Evolutionary conservation across 1,284 basidiomycete genomes (phyloP).

Genomic region (Nidula niveotomentosa): DNA sequence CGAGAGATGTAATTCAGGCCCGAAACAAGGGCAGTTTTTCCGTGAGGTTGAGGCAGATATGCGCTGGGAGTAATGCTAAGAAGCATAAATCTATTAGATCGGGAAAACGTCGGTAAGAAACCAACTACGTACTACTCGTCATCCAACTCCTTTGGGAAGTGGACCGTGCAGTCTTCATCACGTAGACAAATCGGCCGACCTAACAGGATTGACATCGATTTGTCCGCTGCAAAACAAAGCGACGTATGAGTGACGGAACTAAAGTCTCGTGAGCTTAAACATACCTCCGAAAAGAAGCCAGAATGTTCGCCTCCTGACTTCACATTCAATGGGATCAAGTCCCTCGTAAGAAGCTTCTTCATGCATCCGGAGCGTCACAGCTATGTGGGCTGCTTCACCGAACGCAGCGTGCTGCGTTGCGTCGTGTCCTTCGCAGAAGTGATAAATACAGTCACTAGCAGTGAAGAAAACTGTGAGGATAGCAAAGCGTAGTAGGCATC

Average conservation of each 20-base stretch:
- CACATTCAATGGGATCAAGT: conserved; percentile 82
- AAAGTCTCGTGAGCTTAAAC: conserved; percentile 15
- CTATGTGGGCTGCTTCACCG: conserved; percentile 80
- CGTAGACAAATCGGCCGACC: conserved; percentile 79
- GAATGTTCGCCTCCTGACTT: conserved; percentile 79
- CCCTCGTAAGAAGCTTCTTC: conserved; percentile 80
- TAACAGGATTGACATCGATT: conserved; percentile 83
- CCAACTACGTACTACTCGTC: conserved; percentile 73
- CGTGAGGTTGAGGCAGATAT: conserved; percentile 80
- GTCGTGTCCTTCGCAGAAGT: conserved; percentile 85
- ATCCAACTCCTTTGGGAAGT: conserved; percentile 83
- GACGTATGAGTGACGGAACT: conserved; percentile 2
- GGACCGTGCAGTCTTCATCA: conserved; percentile 85
- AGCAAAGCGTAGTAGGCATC: background rate
- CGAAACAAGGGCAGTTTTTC: conserved; percentile 79
- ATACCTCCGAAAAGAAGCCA: conserved; percentile 84
- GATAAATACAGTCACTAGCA: conserved; percentile 76
- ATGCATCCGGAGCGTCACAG: conserved; percentile 78
- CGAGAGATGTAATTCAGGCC: conserved; percentile 86
- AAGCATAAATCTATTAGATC: conserved; percentile 24
- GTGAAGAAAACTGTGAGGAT: background rate
- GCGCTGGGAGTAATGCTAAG: conserved; percentile 75
- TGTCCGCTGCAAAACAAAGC: conserved; percentile 58
- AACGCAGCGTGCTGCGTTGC: conserved; percentile 85
- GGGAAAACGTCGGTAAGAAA: conserved; percentile 6